Conservation (phyloP, 352 stramenopile genomes). For the Globisporangium nunn region DNA sequence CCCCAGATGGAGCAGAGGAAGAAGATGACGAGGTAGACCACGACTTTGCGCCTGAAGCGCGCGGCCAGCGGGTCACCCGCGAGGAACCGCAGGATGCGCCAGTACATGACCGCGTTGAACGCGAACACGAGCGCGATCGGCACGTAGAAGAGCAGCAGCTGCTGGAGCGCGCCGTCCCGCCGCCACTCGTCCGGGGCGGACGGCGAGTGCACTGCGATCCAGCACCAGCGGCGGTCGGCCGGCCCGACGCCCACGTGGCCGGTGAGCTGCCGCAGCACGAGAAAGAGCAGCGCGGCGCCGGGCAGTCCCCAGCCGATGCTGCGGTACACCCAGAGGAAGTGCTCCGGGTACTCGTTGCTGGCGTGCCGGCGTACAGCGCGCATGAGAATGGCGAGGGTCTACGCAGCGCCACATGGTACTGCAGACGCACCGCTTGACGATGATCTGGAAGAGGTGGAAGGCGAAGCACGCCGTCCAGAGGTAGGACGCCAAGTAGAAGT, state of each 20-base stretch:
- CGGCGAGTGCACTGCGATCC: conserved; percentile 49
- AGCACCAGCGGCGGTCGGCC: conserved; percentile 69
- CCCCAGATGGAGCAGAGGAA: conserved; percentile 76
- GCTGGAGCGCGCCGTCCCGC: conserved; percentile 41
- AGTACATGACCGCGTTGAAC: conserved; percentile 60
- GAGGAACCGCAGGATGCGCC: conserved; percentile 54
- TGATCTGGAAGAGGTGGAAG: conserved; percentile 85
- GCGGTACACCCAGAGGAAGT: conserved; percentile 54
- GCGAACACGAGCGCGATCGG: conserved; percentile 56
- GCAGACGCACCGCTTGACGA: conserved; percentile 48
- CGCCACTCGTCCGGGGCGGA: conserved; percentile 28
- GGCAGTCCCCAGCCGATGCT: conserved; percentile 59
- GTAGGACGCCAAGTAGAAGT: conserved; percentile 79
- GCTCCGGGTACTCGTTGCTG: conserved; percentile 71
- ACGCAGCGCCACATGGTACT: background rate
- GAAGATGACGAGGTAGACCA: conserved; percentile 59
- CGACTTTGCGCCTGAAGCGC: conserved; percentile 49
- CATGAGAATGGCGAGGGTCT: background rate
- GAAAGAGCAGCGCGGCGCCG: conserved; percentile 37
- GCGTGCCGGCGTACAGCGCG: background rate
- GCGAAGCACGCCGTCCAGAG: conserved; percentile 82
- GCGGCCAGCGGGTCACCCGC: conserved; percentile 54
- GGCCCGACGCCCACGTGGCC: conserved; percentile 58
- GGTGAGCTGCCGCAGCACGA: conserved; percentile 64
- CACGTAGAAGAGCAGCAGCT: conserved; percentile 62